Conservation (phyloP, 2,329 filamentous ascomycete species). For the Chrysoporthe austroafricana region DNA sequence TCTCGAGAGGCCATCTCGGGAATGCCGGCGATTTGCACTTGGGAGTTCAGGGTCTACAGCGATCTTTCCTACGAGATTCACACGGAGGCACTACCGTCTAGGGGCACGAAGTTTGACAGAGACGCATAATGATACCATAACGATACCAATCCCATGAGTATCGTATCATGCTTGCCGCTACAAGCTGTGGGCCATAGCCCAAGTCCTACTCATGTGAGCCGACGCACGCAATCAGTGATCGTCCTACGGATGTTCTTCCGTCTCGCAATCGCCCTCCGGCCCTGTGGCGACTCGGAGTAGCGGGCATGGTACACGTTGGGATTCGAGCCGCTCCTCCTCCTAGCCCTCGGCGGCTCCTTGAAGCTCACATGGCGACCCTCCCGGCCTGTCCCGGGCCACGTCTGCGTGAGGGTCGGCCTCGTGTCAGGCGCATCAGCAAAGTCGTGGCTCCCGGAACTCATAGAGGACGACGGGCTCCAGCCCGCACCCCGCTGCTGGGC, state of each 20-base stretch:
- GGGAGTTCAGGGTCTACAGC: background rate
- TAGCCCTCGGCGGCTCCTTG: slow-evolving; percentile 11
- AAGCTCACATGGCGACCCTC: slow-evolving; percentile 22
- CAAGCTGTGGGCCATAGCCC: background rate
- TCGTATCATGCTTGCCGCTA: background rate
- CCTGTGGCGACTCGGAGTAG: slow-evolving; percentile 19
- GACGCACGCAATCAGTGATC: slow-evolving; percentile 23
- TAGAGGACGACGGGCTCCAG: slow-evolving; percentile 6
- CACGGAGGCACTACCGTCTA: too few species aligned
- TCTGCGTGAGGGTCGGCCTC: slow-evolving; percentile 6
- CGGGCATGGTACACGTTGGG: slow-evolving; percentile 16
- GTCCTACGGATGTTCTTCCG: slow-evolving; percentile 24
- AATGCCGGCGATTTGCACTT: background rate
- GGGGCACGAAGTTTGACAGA: background rate
- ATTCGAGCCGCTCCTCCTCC: slow-evolving; percentile 16
- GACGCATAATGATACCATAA: slow-evolving; percentile 5
- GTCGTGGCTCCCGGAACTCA: slow-evolving; percentile 4
- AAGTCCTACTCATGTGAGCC: background rate
- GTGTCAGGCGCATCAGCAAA: slow-evolving; percentile 5
- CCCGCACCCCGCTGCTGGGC: background rate
- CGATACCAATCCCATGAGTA: slow-evolving; percentile 1
- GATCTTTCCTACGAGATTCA: background rate
- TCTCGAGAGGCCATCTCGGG: background rate
- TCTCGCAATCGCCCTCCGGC: slow-evolving; percentile 16
- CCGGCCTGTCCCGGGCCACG: background rate